Conservation (phyloP, 1,284 basidiomycete genomes). For the Tilletia caries region DNA sequence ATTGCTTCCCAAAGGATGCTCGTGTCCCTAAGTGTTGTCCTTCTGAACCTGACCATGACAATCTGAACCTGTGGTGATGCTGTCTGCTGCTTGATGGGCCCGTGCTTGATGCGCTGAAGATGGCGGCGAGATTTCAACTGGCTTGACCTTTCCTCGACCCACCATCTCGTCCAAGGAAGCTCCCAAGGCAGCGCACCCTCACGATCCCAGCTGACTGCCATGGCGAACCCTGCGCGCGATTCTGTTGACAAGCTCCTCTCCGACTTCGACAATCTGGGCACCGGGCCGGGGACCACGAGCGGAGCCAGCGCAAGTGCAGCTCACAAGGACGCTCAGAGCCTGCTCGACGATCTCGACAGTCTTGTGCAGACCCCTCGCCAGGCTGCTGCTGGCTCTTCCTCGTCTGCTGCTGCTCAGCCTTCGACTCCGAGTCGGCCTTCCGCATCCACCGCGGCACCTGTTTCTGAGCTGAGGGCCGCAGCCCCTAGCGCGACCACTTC, state of each 20-base stretch:
- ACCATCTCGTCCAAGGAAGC: neutral
- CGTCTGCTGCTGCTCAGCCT: neutral
- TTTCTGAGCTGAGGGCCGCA: neutral
- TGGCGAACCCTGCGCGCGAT: conserved; percentile 20
- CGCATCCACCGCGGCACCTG: neutral
- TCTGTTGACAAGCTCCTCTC: conserved; percentile 51
- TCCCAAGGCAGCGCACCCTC: neutral
- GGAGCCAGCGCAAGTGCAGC: conserved; percentile 22
- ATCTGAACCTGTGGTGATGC: too few relatives aligned
- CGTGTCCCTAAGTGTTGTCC: too few relatives aligned
- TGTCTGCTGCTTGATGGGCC: too few relatives aligned
- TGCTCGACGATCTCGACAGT: conserved; percentile 50
- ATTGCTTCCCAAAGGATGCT: too few relatives aligned
- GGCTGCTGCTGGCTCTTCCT: neutral
- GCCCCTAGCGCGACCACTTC: neutral
- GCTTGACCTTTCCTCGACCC: neutral
- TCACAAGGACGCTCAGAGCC: conserved; percentile 44
- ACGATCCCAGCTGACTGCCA: neutral
- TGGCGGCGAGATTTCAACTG: too few relatives aligned
- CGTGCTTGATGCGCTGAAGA: too few relatives aligned
- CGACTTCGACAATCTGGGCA: conserved; percentile 45
- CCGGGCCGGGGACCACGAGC: conserved; percentile 12
- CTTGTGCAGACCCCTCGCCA: conserved; percentile 34
- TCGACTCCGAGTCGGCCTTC: neutral
- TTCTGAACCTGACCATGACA: too few relatives aligned